Conservation (phyloP, 1,284 basidiomycete species). For the Fomitopsis pinicola region DNA sequence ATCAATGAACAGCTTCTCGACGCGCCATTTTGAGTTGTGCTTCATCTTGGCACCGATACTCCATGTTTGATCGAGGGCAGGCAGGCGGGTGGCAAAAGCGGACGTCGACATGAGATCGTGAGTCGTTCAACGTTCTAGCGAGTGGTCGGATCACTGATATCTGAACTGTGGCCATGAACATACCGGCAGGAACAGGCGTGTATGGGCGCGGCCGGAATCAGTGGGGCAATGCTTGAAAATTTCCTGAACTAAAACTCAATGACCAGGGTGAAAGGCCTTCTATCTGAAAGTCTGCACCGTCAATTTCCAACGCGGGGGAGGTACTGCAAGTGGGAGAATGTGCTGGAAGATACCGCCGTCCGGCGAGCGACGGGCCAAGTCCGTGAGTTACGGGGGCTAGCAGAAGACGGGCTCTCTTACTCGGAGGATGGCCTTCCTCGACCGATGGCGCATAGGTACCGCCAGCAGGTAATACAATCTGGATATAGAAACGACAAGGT, state of each 20-base stretch:
- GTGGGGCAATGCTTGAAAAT: neutral
- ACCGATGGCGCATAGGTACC: neutral
- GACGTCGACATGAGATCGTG: neutral
- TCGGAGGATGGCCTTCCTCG: neutral
- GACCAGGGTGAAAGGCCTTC: neutral
- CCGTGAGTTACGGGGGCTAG: neutral
- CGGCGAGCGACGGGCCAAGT: neutral
- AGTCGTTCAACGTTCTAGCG: neutral
- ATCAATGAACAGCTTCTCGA: neutral
- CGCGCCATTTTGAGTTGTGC: neutral
- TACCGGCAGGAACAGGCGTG: slow-evolving; percentile 71
- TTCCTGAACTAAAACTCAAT: neutral
- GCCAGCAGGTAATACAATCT: neutral
- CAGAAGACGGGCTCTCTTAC: neutral
- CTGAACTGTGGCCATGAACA: slow-evolving; percentile 36
- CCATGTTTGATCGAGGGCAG: neutral
- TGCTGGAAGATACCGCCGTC: neutral
- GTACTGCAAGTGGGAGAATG: neutral
- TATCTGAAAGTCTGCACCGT: no score
- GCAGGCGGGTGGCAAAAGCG: neutral
- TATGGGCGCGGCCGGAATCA: neutral
- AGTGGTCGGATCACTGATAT: neutral
- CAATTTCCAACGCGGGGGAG: neutral
- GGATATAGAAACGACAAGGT: neutral
- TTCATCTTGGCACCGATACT: neutral